Percentiles rank a stretch among this genome's conserved stretches.
These are phyloP conservation scores for Aspergillus leporis DNA, from an alignment of 495 filamentous ascomycete genomes.

Conservation along the genomic window DNA sequence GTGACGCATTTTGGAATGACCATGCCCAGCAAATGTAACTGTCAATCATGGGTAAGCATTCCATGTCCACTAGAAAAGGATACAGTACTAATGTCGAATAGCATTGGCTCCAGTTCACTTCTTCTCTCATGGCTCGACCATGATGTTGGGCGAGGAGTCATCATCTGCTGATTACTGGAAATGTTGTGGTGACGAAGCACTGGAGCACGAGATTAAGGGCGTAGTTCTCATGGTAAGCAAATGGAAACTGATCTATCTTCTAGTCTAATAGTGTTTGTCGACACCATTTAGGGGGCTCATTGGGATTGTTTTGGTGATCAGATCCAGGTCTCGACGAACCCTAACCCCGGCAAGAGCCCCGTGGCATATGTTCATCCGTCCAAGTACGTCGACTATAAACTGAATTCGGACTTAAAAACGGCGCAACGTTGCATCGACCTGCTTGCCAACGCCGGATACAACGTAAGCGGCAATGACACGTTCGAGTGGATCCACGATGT, in stretches of 20 bases:
- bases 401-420: conserved; percentile 54
- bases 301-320: conserved; percentile 52
- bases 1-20: too few relatives aligned
- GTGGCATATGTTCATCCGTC: conserved; percentile 59
- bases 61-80: too few relatives aligned
- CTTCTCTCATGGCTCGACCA: conserved; percentile 68
- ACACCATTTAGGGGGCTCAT: conserved; percentile 62
- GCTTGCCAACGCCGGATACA: conserved; percentile 49
- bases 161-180: conserved; percentile 61
- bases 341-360: conserved; percentile 53
- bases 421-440: conserved; percentile 45
- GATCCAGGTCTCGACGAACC: conserved; percentile 58
- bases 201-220: conserved; percentile 55
- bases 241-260: too few relatives aligned
- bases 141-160: conserved; percentile 65
- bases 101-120: conserved; percentile 58
- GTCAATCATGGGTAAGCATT: background rate
- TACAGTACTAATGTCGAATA: background rate
- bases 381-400: conserved; percentile 57
- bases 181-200: conserved; percentile 58
- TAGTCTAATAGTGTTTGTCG: too few relatives aligned
- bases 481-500: conserved; percentile 70
- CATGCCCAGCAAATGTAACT: too few relatives aligned
- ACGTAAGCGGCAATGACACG: conserved; percentile 42
- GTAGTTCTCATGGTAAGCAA: conserved; percentile 64